Evolutionary conservation across 257 asterid genomes (phyloP), one percentile per base, ranked within the genome.

Genomic region (Petunia secreta): DNA sequence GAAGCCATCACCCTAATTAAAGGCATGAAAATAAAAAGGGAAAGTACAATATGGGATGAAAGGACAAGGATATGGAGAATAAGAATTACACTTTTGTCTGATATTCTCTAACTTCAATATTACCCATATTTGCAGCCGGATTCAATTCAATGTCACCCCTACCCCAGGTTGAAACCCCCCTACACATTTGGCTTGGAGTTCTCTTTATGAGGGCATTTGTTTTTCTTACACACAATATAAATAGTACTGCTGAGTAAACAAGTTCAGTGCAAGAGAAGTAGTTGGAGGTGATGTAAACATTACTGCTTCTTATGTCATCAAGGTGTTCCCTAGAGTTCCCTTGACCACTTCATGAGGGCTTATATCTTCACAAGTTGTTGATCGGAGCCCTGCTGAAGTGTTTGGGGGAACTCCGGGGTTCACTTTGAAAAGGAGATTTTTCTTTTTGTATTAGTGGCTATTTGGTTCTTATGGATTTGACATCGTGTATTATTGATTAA

Each of bases 401-500:
- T 84, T 83, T 84, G 84, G 84, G 82, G 80, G 80, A 83, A 67
- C 80, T 80, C 86, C 44, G 0, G 67, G 71, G 38, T n/a, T 58
- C 81, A 44, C 64, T 40, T 79, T 82, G 34, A 40, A 36, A 62
- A 36, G 15, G 1, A 57, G 16, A 59, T 4, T 15, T 25, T 25
- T 25, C 25, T 25, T 25, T 25, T 25, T 25, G 25, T 25, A 25
- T 25, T 25, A 25, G 25, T 25, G 25, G 25, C 25, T 25, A 25
- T 25, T 25, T 25, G 25, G 25, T 25, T 25, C 25, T 25, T 25
- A 25, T 25, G 25, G 25, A 25, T 25, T 25, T 25, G 25, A 25
- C 25, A 25, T 25, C 25, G 25, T 25, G 25, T 25, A 25, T 25
- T 0, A 25, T 25, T 25, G 25, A 25, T 25, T 25, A 25, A 25